Conservation (phyloP, 768 basidiomycete species). For the Daedaleopsis nitida region DNA sequence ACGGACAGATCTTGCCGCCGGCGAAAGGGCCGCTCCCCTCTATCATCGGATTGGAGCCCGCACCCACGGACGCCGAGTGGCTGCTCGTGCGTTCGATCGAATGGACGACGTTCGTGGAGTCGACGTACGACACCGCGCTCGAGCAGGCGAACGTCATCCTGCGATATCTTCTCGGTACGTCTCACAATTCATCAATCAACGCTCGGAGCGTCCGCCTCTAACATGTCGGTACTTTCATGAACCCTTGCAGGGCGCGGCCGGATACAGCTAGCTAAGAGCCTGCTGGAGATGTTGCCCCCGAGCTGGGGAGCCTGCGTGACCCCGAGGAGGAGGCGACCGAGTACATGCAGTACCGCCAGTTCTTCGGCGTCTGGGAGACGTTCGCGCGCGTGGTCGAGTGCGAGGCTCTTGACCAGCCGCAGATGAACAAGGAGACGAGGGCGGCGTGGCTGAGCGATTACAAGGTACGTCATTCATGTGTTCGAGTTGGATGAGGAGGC, state of each 20-base stretch:
- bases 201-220: no score
- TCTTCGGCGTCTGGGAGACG: slow-evolving; percentile 75
- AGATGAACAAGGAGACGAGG: slow-evolving; percentile 61
- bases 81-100: slow-evolving; percentile 86
- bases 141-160: slow-evolving; percentile 87
- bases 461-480: slow-evolving; percentile 41
- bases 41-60: slow-evolving; percentile 56
- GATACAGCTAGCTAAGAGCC: slow-evolving; percentile 61
- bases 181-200: neutral
- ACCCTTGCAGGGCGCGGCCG: slow-evolving; percentile 65
- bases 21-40: slow-evolving; percentile 62
- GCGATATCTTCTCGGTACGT: slow-evolving; percentile 86
- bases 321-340: slow-evolving; percentile 75
- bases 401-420: slow-evolving; percentile 55
- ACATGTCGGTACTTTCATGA: neutral
- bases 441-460: slow-evolving; percentile 67
- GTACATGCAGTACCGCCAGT: slow-evolving; percentile 78
- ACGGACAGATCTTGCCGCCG: slow-evolving; percentile 49
- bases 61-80: slow-evolving; percentile 58
- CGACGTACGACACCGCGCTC: slow-evolving; percentile 77
- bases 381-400: slow-evolving; percentile 63
- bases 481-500: neutral
- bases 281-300: slow-evolving; percentile 63
- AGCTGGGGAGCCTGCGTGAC: slow-evolving; percentile 61
- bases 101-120: slow-evolving; percentile 82